Conservation (phyloP, 352 stramenopile genomes). For the Lagenidium sp. region DNA sequence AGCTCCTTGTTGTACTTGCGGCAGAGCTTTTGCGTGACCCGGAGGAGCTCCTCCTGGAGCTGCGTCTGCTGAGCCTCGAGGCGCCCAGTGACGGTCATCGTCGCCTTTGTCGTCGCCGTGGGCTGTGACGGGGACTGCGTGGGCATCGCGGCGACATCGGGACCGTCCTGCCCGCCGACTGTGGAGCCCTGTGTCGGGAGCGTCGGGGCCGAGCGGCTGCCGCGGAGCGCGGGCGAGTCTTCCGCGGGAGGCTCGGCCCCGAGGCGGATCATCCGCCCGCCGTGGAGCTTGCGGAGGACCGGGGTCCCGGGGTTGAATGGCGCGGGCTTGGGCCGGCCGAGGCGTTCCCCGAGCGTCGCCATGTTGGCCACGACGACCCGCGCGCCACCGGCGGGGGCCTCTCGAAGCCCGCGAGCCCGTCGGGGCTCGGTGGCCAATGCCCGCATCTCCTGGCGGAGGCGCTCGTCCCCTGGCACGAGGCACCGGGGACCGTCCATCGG, state of each 20-base stretch:
- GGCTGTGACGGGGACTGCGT: not conserved
- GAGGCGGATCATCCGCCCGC: constrained; percentile 23
- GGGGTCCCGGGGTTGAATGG: constrained; percentile 31
- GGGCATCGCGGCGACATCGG: constrained; percentile 2
- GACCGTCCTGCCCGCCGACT: not conserved
- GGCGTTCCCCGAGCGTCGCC: constrained; percentile 26
- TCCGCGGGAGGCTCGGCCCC: constrained; percentile 16
- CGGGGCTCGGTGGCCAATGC: too few relatives aligned
- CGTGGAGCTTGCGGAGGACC: constrained; percentile 27
- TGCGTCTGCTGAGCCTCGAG: constrained; percentile 15
- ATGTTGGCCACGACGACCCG: constrained; percentile 21
- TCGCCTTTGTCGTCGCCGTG: too few relatives aligned
- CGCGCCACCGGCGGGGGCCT: too few relatives aligned
- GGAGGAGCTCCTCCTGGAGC: constrained; percentile 42
- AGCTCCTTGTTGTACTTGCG: constrained; percentile 63
- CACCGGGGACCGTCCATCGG: constrained; percentile 4
- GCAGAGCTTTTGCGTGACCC: constrained; percentile 55
- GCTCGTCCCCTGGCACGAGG: too few relatives aligned
- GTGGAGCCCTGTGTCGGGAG: too few relatives aligned
- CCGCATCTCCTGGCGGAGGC: too few relatives aligned
- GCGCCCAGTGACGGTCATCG: too few relatives aligned
- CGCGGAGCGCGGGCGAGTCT: not conserved
- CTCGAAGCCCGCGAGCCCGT: too few relatives aligned
- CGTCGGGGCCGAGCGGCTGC: not conserved
- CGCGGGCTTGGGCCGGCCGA: constrained; percentile 16